Evolutionary conservation across 2,329 filamentous ascomycete genomes (phyloP).

Genomic region (Apiospora koreana): DNA sequence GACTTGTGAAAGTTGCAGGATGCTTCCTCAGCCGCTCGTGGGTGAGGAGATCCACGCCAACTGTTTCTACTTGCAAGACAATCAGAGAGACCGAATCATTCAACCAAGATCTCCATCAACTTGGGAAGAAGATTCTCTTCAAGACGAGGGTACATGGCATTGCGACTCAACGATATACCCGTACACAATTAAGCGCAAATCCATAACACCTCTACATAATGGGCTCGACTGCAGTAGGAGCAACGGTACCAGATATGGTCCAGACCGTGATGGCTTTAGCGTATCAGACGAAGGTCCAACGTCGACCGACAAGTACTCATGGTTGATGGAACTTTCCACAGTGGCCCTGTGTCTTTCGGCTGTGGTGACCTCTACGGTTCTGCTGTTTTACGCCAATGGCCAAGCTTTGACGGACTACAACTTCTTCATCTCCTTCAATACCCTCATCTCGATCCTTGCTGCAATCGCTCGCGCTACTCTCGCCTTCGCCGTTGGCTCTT

Average conservation of each 20-base stretch:
- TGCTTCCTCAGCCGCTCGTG: not conserved
- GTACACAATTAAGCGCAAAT: not conserved
- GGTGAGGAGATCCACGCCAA: not conserved
- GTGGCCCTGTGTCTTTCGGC: not conserved
- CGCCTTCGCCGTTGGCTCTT: slow-evolving; percentile 6
- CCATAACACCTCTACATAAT: not conserved
- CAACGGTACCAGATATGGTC: not conserved
- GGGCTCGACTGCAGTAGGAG: too few species aligned
- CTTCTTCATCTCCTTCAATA: slow-evolving; percentile 11
- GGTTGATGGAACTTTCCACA: not conserved
- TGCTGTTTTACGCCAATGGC: not conserved
- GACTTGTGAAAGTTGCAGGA: too few species aligned
- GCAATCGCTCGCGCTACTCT: not conserved
- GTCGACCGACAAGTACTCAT: not conserved
- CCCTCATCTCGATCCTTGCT: slow-evolving; percentile 7
- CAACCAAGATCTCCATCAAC: not conserved
- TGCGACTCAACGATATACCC: not conserved
- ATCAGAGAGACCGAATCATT: not conserved
- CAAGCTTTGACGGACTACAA: not conserved
- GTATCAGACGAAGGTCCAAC: not conserved
- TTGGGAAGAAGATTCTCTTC: not conserved
- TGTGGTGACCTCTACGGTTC: not conserved
- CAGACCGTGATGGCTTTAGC: not conserved
- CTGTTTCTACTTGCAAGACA: not conserved
- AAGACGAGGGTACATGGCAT: not conserved